Percentiles rank a stretch among this genome's conserved stretches.
phyloP scores from a whole-genome alignment of 1,284 basidiomycete species.

The Neotropicomus parvogracilis region DNA sequence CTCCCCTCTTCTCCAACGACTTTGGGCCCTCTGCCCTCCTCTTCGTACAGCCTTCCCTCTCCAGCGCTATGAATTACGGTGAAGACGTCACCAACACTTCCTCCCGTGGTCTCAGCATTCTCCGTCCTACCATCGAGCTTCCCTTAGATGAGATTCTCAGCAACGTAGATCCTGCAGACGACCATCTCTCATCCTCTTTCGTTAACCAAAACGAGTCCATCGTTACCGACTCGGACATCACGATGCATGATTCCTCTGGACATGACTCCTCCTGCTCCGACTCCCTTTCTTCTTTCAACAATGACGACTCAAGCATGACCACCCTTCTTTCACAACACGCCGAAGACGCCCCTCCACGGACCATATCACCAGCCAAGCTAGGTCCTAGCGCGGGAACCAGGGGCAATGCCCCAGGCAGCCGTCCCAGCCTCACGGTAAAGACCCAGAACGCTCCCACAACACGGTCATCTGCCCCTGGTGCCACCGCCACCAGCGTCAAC shows the following conservation, averaged over 20 bases:
- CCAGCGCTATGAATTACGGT: conserved; percentile 68
- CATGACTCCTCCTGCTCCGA: conserved; percentile 8
- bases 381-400: conserved; percentile 47
- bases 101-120: conserved; percentile 56
- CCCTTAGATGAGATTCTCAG: conserved; percentile 70
- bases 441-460: conserved; percentile 40
- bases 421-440: conserved; percentile 57
- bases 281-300: conserved; percentile 1
- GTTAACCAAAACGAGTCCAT: conserved; percentile 13
- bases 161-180: conserved; percentile 26
- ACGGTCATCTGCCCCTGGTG: conserved; percentile 56
- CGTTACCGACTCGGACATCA: conserved; percentile 21
- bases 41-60: conserved; percentile 57
- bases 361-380: conserved; percentile 50
- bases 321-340: conserved; percentile 36
- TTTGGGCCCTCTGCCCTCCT: conserved; percentile 77
- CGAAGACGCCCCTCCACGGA: conserved; percentile 43
- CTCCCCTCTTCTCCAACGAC: conserved; percentile 64
- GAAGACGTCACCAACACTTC: conserved; percentile 54
- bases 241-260: conserved; percentile 26
- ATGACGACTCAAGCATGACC: conserved; percentile 6
- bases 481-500: conserved; percentile 54
- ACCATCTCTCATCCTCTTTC: conserved; percentile 6
- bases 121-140: conserved; percentile 75
- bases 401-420: conserved; percentile 41